Base-by-base conservation (phyloP, 2,329 filamentous ascomycete species). In the Cadophora luteo-olivacea region DNA sequence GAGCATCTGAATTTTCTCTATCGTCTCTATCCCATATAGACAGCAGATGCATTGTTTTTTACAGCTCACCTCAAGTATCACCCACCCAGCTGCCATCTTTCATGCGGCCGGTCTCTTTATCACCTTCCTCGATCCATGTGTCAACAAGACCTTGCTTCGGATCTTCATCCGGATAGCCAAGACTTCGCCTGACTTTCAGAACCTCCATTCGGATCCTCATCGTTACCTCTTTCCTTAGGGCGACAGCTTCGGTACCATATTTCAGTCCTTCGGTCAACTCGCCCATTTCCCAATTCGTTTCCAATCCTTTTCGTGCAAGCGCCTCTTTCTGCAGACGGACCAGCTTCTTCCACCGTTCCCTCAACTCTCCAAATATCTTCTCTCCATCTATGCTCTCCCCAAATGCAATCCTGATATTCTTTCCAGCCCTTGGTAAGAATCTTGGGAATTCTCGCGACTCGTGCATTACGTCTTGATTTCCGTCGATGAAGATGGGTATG, bases 401-500 rank as follows among this genome's bases (percentile, higher is more conserved):
- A 78, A 97, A 94, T 1, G 89, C 90, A 62, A 97, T 84, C 60
- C 84, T 87, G 62, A 97, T 84, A 7, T 84, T 85, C 73, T 92
- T 91, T 63, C 91, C 89, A 12, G 89, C 81, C 3, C 95, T 87
- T 0, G 96, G 96, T 16, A 97, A 75, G 76, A 93, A 96, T 14
- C 93, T 88, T 0, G 95, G 96, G 75, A 90, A 97, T 1, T 81
- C 81, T 57, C 96, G 87, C 68, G 89, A 86, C 80, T 98, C 95
- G 75, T 92, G 87, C 95, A 98, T 97, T 73, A 97, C 85, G 68
- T 91, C 82, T 77, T 97, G 92, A 19, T 92, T 92, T 33, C 96
- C 96, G 76, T 97, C 93, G 61, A 98, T 91, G 84, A 97, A 99
- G 81, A 99, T 95, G 54, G 96, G 94, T 45, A 99, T 87, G 24